Conservation (phyloP, 2,329 filamentous ascomycete genomes). For the Botrytis tulipae region DNA sequence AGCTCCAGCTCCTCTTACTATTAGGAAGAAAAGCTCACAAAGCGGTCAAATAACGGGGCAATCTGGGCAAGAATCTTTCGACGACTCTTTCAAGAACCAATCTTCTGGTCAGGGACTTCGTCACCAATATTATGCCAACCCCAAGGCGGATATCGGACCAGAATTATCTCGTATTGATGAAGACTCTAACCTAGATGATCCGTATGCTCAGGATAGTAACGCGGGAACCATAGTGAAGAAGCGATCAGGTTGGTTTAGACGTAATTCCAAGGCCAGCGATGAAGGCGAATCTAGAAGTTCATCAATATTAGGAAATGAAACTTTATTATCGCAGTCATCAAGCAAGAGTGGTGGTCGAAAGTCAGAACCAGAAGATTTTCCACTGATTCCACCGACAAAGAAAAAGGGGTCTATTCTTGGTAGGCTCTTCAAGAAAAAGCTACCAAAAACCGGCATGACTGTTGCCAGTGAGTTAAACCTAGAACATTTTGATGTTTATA, state of each 20-base stretch:
- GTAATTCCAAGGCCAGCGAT: constrained; percentile 32
- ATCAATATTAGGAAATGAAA: constrained; percentile 21
- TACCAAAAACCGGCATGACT: constrained; percentile 33
- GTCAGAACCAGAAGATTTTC: constrained; percentile 17
- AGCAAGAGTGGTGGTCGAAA: constrained; percentile 23
- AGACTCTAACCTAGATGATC: constrained; percentile 25
- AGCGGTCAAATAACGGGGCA: constrained; percentile 14
- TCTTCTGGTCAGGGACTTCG: constrained; percentile 27
- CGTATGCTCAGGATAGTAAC: constrained; percentile 27
- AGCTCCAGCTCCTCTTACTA: constrained; percentile 37
- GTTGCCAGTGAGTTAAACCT: constrained; percentile 32
- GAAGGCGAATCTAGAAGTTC: constrained; percentile 27
- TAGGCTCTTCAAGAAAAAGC: constrained; percentile 36
- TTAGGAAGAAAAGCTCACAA: constrained; percentile 36
- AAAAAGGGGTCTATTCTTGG: constrained; percentile 37
- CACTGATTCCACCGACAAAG: constrained; percentile 24
- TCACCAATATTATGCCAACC: constrained; percentile 28
- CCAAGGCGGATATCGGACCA: constrained; percentile 17
- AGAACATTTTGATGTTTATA: background rate
- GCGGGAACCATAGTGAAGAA: constrained; percentile 35
- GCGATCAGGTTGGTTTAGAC: constrained; percentile 38
- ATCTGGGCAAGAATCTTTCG: background rate
- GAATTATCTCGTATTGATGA: constrained; percentile 31
- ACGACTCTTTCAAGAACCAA: constrained; percentile 11
- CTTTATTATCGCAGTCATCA: constrained; percentile 24